These are phyloP conservation scores for Yamadazyma tumulicola DNA, from an alignment of 805 yeast species.

Conservation along the genomic window DNA sequence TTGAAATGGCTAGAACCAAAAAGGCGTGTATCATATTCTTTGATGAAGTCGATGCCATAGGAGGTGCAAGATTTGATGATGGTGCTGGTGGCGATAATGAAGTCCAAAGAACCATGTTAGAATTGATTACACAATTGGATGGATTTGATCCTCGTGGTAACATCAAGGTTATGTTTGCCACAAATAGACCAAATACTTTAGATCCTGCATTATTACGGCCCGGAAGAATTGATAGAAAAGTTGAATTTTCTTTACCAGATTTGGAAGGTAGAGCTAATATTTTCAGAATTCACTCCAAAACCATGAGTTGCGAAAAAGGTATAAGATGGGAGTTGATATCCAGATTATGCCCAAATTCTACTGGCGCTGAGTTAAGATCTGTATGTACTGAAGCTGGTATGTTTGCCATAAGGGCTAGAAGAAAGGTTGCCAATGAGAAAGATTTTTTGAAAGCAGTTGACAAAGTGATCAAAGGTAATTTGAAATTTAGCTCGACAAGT, in stretches of 20 bases:
- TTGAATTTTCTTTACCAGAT: conserved; percentile 94
- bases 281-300: conserved; percentile 93
- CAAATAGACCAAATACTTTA: conserved; percentile 95
- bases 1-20: conserved; percentile 98
- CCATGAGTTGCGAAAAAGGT: conserved; percentile 96
- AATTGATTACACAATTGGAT: conserved; percentile 93
- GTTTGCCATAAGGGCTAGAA: conserved; percentile 98
- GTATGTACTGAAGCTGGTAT: conserved; percentile 99
- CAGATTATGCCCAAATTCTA: conserved; percentile 94
- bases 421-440: conserved; percentile 97
- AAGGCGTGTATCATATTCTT: conserved; percentile 97
- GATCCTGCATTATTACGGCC: conserved; percentile 98
- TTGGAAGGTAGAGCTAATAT: conserved; percentile 97
- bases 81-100: conserved; percentile 99
- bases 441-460: conserved; percentile 97
- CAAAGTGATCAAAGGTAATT: conserved; percentile 96
- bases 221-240: conserved; percentile 98
- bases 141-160: conserved; percentile 99
- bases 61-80: conserved; percentile 99
- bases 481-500: conserved; percentile 95
- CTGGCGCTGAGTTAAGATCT: conserved; percentile 98
- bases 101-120: conserved; percentile 98
- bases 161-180: conserved; percentile 98
- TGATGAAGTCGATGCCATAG: conserved; percentile 98
- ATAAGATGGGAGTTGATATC: conserved; percentile 98